These are phyloP conservation scores for Penicillium daleae DNA, from an alignment of 495 filamentous ascomycete species.

Conservation along the genomic window DNA sequence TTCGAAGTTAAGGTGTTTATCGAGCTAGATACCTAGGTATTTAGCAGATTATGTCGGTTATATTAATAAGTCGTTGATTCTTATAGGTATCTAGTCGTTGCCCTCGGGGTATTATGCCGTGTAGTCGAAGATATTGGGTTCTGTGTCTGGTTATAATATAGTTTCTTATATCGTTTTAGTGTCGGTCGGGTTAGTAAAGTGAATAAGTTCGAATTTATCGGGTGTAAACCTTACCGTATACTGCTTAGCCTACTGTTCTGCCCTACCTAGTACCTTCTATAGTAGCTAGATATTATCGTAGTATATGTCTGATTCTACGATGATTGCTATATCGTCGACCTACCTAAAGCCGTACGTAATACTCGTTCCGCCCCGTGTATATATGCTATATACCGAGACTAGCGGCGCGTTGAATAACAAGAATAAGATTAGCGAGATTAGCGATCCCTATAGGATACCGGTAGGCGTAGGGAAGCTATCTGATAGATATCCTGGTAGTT, in stretches of 20 bases:
- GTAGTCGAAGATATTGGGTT: too few species aligned
- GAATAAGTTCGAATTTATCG: conserved; percentile 18
- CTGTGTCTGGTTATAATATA: too few species aligned
- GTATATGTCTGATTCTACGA: too few species aligned
- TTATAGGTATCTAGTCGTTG: conserved; percentile 2
- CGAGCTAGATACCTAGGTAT: conserved; percentile 13
- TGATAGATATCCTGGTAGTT: conserved; percentile 1
- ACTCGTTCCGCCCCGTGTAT: too few species aligned
- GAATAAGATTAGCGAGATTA: background rate
- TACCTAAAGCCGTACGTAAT: too few species aligned
- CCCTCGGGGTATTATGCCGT: background rate
- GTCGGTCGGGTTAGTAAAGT: conserved; percentile 8
- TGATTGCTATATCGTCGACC: too few species aligned
- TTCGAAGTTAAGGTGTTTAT: conserved; percentile 16
- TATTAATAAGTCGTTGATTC: background rate
- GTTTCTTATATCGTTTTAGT: too few species aligned
- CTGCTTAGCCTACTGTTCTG: conserved; percentile 8
- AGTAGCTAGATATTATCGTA: too few species aligned
- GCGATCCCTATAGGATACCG: background rate
- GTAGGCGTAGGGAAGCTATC: conserved; percentile 8
- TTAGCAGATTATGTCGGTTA: background rate
- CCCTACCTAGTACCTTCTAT: too few species aligned
- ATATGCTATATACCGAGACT: background rate
- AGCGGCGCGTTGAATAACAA: background rate
- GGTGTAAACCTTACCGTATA: conserved; percentile 25